Evolutionary conservation across 129 eudicot genomes (phyloP).

Genomic region (Gnaphalium uliginosum): DNA sequence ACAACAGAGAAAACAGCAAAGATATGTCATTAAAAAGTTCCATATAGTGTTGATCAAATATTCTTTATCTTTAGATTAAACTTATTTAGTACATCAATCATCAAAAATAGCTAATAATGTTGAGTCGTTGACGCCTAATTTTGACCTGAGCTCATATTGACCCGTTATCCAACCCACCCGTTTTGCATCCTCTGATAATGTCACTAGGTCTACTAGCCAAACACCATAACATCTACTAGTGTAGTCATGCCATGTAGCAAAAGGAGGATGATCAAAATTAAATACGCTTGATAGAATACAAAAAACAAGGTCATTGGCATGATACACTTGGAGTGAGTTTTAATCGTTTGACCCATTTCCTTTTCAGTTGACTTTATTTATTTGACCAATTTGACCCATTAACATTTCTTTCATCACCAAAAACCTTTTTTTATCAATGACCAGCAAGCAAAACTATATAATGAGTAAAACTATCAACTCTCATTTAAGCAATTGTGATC

Average conservation of each 20-base stretch:
- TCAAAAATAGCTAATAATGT: not conserved
- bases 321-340: no score
- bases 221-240: not conserved
- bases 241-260: not conserved
- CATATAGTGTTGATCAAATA: not conserved
- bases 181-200: not conserved
- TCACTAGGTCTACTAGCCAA: not conserved
- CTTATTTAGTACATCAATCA: not conserved
- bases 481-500: not conserved
- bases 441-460: not conserved
- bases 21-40: no score
- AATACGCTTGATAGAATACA: not conserved
- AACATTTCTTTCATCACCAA: no score
- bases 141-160: not conserved
- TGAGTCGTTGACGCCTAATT: not conserved
- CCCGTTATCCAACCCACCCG: no score
- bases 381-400: no score
- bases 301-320: not conserved
- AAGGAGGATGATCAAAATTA: not conserved
- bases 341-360: not conserved
- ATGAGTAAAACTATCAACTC: not conserved
- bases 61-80: no score
- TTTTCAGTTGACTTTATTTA: not conserved
- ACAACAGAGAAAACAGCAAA: slow-evolving; percentile 1
- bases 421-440: not conserved